Conservation (phyloP, 495 filamentous ascomycete genomes). For the Melanomma pulvis-pyrius region DNA sequence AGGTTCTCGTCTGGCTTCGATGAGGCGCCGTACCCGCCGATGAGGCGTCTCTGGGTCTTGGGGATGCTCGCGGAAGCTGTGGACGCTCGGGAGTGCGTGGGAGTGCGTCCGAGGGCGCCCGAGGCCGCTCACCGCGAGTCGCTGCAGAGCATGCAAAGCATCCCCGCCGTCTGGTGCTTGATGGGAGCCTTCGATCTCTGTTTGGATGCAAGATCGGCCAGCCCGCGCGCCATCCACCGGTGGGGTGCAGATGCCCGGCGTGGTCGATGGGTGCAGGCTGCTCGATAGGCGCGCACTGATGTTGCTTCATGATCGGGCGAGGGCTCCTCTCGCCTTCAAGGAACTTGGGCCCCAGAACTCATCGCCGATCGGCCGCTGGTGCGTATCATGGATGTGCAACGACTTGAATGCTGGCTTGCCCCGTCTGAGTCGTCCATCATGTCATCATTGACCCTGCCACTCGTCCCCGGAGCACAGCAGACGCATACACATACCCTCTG, state of each 20-base stretch:
- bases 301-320: constrained; percentile 6
- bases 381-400: constrained; percentile 5
- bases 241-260: neutral
- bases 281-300: constrained; percentile 2
- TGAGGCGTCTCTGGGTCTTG: neutral
- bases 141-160: no score
- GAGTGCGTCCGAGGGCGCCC: no score
- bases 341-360: neutral
- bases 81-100: no score
- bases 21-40: neutral
- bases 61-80: neutral
- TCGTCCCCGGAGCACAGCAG: neutral
- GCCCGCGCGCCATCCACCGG: neutral
- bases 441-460: neutral
- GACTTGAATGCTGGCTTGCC: neutral
- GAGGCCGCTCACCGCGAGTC: no score
- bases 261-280: neutral
- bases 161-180: no score
- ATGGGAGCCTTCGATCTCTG: no score
- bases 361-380: constrained; percentile 17
- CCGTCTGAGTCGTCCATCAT: constrained; percentile 5
- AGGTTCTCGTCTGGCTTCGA: neutral
- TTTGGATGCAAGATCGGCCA: neutral
- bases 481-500: neutral
- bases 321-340: neutral